Percentiles rank a stretch among this genome's conserved stretches.
These are phyloP conservation scores for Leucaena leucocephala DNA, from an alignment of 306 rosid species.

Conservation along the genomic window DNA sequence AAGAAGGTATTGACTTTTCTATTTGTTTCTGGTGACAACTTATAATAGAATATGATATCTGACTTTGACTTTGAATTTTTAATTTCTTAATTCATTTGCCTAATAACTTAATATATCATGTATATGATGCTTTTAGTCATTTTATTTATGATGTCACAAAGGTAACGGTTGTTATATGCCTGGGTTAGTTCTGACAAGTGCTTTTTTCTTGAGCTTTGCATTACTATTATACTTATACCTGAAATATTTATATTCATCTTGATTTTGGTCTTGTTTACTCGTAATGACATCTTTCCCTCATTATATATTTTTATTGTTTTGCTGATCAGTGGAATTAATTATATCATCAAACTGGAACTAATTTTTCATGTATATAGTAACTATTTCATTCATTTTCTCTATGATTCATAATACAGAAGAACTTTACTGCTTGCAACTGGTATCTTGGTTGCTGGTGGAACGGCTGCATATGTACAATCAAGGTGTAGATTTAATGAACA, in stretches of 20 bases:
- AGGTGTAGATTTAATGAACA: conserved; percentile 52
- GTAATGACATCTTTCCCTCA: conserved; percentile 15
- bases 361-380: conserved; percentile 17
- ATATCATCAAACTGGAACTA: conserved; percentile 12
- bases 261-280: conserved; percentile 26
- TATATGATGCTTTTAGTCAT: not conserved
- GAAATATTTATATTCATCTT: conserved; percentile 17
- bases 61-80: conserved; percentile 15
- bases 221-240: conserved; percentile 19
- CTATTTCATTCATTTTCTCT: conserved; percentile 23
- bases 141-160: not conserved
- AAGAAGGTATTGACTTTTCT: conserved; percentile 63
- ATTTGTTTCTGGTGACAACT: conserved; percentile 21
- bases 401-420: conserved; percentile 60
- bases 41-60: not conserved
- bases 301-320: conserved; percentile 8
- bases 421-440: conserved; percentile 86
- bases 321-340: conserved; percentile 24
- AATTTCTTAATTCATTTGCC: conserved; percentile 16
- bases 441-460: conserved; percentile 78
- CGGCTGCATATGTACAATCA: conserved; percentile 83
- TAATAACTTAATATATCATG: conserved; percentile 13
- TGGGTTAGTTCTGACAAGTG: conserved; percentile 5
- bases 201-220: conserved; percentile 22
- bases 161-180: not conserved